Percentiles rank a stretch among this genome's conserved stretches.
Conservation (phyloP, 202 grass and related monocot genomes). For the Setaria italica region DNA sequence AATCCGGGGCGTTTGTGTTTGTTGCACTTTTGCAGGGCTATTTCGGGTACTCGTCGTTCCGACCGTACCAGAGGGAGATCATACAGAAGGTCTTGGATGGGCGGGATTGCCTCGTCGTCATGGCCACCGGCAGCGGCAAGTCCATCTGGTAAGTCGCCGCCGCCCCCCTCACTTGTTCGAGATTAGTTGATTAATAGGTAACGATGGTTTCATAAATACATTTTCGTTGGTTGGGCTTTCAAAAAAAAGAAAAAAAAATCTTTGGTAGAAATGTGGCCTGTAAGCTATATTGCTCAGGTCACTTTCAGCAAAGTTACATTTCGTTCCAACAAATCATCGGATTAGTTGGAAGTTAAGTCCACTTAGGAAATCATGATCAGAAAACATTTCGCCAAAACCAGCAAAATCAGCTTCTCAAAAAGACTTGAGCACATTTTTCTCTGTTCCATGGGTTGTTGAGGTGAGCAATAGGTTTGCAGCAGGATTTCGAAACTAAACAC, state of each 20-base stretch:
- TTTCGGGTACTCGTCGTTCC: constrained; percentile 78
- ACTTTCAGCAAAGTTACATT: neutral
- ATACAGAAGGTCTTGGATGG: constrained; percentile 71
- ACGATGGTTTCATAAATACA: neutral
- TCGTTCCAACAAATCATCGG: neutral
- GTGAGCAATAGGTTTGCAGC: neutral
- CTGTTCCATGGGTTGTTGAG: neutral
- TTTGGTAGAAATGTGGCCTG: neutral
- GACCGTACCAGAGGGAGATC: constrained; percentile 88
- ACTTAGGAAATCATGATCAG: neutral
- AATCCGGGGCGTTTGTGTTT: neutral
- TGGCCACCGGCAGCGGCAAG: constrained; percentile 97
- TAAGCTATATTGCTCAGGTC: neutral
- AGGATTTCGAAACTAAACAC: neutral
- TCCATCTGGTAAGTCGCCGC: constrained; percentile 65
- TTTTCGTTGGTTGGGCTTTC: neutral
- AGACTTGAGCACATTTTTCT: neutral
- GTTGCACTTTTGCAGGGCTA: constrained; percentile 49
- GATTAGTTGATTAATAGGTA: neutral
- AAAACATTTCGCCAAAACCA: neutral
- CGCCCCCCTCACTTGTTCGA: neutral
- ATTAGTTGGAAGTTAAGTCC: neutral
- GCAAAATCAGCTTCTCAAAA: neutral
- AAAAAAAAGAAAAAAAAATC: neutral
- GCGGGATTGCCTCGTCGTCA: constrained; percentile 85